Evolutionary conservation across 2,329 filamentous ascomycete genomes (phyloP).

Genomic region (Sclerotiophoma versabilis): DNA sequence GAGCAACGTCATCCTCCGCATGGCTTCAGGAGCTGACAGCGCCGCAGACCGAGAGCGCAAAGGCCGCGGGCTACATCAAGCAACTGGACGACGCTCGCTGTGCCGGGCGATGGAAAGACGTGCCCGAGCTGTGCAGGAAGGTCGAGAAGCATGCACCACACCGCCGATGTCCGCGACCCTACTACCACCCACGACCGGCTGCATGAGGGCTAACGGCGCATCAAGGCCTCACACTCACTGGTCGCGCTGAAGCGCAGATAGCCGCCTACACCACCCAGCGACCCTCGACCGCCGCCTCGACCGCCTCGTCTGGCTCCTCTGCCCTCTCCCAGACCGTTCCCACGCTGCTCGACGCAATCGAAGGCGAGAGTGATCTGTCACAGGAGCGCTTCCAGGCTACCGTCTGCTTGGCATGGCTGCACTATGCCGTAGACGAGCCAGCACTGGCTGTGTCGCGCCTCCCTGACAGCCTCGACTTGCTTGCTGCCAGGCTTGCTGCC

Average conservation of each 20-base stretch:
- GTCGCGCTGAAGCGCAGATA: constrained; percentile 56
- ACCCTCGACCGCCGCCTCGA: constrained; percentile 52
- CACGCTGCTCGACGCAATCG: constrained; percentile 49
- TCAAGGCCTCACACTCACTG: constrained; percentile 56
- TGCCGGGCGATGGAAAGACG: constrained; percentile 82
- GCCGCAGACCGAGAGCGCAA: constrained; percentile 65
- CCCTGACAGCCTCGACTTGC: constrained; percentile 64
- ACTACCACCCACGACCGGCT: constrained; percentile 16
- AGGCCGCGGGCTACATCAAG: constrained; percentile 82
- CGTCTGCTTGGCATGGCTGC: constrained; percentile 83
- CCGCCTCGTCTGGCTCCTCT: constrained; percentile 39
- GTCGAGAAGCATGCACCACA: constrained; percentile 91
- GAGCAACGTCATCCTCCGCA: constrained; percentile 43
- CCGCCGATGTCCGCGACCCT: constrained; percentile 72
- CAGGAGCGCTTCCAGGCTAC: constrained; percentile 76
- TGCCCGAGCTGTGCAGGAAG: constrained; percentile 91
- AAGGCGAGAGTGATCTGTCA: constrained; percentile 50
- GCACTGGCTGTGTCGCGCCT: constrained; percentile 66
- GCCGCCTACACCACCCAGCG: constrained; percentile 52
- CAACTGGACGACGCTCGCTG: constrained; percentile 87
- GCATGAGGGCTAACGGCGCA: constrained; percentile 25
- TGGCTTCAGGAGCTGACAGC: constrained; percentile 35
- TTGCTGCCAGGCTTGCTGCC: constrained; percentile 30
- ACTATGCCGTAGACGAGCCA: constrained; percentile 79
- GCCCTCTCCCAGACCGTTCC: constrained; percentile 49